phyloP scores from a whole-genome alignment of 2,329 filamentous ascomycete genomes.

The Leptographium radiaticola region DNA sequence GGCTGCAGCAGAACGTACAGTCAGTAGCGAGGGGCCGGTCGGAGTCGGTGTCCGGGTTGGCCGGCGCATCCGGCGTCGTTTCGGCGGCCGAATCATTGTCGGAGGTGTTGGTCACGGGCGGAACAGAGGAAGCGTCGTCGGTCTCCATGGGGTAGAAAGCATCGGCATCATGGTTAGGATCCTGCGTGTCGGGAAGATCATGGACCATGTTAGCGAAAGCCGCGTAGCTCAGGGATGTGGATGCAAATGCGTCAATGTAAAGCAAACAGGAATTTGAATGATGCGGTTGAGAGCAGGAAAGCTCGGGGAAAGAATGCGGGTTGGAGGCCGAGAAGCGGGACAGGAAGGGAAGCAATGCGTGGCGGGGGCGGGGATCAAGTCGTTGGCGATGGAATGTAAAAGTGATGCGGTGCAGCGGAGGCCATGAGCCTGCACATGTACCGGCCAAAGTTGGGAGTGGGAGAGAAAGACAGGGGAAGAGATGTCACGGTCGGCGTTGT shows the following conservation, averaged over 20 bases:
- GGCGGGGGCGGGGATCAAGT: neutral
- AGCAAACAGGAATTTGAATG: neutral
- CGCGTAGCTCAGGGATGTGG: neutral
- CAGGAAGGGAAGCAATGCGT: neutral
- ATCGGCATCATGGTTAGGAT: slow-evolving; percentile 25
- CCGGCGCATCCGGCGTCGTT: slow-evolving; percentile 39
- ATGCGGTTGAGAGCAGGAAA: neutral
- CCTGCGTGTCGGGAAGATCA: slow-evolving; percentile 29
- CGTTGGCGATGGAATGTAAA: neutral
- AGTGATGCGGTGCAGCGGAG: neutral
- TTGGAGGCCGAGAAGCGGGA: neutral
- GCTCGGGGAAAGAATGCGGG: neutral
- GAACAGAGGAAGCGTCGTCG: slow-evolving; percentile 34
- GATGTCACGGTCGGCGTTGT: neutral
- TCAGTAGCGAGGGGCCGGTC: slow-evolving; percentile 38
- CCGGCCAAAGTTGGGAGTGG: neutral
- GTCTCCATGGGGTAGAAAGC: slow-evolving; percentile 44
- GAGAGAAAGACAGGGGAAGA: neutral
- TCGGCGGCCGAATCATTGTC: slow-evolving; percentile 41
- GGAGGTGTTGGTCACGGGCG: slow-evolving; percentile 22
- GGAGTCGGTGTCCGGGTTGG: slow-evolving; percentile 34
- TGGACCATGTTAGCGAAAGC: slow-evolving; percentile 10
- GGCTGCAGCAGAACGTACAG: slow-evolving; percentile 26
- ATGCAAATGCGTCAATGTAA: neutral
- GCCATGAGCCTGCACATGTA: neutral